Base-by-base conservation (phyloP, 2,329 filamentous ascomycete species). In the Colletotrichum trifolii region DNA sequence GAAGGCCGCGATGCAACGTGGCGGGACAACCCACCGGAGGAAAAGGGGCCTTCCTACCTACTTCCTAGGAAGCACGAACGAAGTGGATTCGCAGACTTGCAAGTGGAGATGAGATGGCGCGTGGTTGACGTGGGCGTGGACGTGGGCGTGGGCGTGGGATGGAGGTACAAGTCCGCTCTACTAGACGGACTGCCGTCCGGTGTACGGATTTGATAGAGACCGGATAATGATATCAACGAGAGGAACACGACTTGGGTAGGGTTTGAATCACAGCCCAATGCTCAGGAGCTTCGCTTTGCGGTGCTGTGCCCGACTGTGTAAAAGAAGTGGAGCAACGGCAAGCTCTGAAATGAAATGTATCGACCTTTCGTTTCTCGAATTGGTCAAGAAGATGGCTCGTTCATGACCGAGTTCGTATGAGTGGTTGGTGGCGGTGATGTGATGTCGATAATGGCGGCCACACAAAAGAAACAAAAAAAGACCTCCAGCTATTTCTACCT, bases 401-500 rank as follows among this genome's bases (percentile, higher is more conserved):
- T 15, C 25, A 25, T 25, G 25, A 25, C 25, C 25, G 25, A 25
- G 25, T 5, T 25, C 25, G 25, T 25, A 25, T 25, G 25, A 25
- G 25, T 25, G 25, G 25, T 25, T 25, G 25, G 25, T 25, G 25
- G 25, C 25, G 25, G 25, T 25, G 25, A 25, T 25, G 25, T 25
- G 25, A 25, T 25, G 25, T 25, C 25, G 25, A 25, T 25, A 25
- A 25, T 25, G 25, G 25, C 25, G 4, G 25, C 25, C 25, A 25
- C 25, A 25, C 25, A 25, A 33, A 54, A 62, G n/a, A 55, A 39
- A 45, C 39, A 54, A 36, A 10, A 54, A 25, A 46, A 36, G 15
- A 25, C 12, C 43, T 17, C 33, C 34, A 59, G 53, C 36, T 66
- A 54, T 66, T 64, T 54, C 54, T 58, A 66, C 43, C 38, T 25